Conservation (phyloP, 1,284 basidiomycete genomes). For the Mycocalia duriaeana region DNA sequence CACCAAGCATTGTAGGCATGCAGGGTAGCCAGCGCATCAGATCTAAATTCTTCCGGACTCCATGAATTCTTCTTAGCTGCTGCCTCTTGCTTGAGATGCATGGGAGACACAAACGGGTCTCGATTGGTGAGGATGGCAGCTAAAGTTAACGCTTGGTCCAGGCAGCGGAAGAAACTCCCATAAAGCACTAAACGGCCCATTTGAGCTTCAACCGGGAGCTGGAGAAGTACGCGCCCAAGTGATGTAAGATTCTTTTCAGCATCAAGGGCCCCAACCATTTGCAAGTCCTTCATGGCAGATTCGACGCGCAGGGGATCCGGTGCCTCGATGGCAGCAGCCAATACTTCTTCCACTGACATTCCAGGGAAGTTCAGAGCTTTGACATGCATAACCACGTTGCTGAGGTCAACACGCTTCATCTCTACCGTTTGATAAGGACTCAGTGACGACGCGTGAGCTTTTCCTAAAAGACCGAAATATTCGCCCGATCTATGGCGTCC, state of each 20-base stretch:
- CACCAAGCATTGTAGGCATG: slow-evolving; percentile 85
- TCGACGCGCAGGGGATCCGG: slow-evolving; percentile 77
- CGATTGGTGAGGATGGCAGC: slow-evolving; percentile 88
- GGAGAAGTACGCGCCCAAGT: slow-evolving; percentile 83
- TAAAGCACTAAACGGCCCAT: slow-evolving; percentile 88
- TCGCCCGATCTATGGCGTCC: slow-evolving; percentile 90
- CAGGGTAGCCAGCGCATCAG: slow-evolving; percentile 80
- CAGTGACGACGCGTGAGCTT: slow-evolving; percentile 58
- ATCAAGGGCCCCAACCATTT: slow-evolving; percentile 88
- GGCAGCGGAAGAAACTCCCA: slow-evolving; percentile 91
- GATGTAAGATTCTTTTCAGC: slow-evolving; percentile 76
- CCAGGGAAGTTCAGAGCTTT: slow-evolving; percentile 93
- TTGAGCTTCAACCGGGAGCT: slow-evolving; percentile 86
- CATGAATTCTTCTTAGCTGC: slow-evolving; percentile 76
- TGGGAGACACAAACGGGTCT: slow-evolving; percentile 86
- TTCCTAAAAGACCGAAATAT: slow-evolving; percentile 84
- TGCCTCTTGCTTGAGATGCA: slow-evolving; percentile 62
- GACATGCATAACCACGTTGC: slow-evolving; percentile 93
- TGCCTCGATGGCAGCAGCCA: slow-evolving; percentile 85
- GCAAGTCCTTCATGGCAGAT: slow-evolving; percentile 79
- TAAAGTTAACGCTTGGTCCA: slow-evolving; percentile 85
- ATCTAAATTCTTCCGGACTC: slow-evolving; percentile 77
- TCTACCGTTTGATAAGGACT: slow-evolving; percentile 88
- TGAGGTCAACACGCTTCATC: slow-evolving; percentile 92
- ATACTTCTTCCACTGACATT: slow-evolving; percentile 84